Evolutionary conservation across 106 monocot genomes (phyloP), one percentile per base, ranked within the genome.

Genomic region (Apostasia shenzhenica): DNA sequence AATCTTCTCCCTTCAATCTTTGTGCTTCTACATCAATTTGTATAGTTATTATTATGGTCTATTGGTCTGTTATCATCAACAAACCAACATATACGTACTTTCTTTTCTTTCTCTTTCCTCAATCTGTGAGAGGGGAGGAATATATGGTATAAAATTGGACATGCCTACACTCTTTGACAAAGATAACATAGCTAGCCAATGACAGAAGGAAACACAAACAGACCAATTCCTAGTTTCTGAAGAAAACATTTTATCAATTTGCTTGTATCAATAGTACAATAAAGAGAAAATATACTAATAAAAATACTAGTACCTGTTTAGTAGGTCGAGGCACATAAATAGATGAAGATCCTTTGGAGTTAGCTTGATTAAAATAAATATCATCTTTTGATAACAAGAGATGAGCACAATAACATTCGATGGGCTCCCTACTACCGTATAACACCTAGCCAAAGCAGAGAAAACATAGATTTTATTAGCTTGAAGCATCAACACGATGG

Each of bases 351-450:
- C 93, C 91, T 78, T 85, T 90, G 57, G 54, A 73, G 41, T 99
- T 87, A 46, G 65, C 59, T 51, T 73, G 63, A n/a, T 55, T 81
- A 74, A 99, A 99, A 80, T 99, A 99, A 58, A 87, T 82, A 14
- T 93, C 87, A 80, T 90, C 90, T 70, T 89, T 85, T 76, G 93
- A 93, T 48, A 99, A 73, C 57, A 99, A 78, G 43, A 90, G 69
- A 83, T 99, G 81, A 6, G 99, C 73, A 87, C 99, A 99, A 52
- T 99, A 99, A 76, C 99, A 81, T 77, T 90, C 87, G 47, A 90
- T 78, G 55, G 99, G 77, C 50, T 88, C 88, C 13, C 60, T 76
- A 71, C 68, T 80, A 49, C 99, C 99, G 67, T 93, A 99, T 73
- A 99, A 70, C 54, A 93, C 90, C 99, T 99, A 78, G 26, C 47